Base-by-base conservation (phyloP, 805 yeast species). In the Wickerhamomyces chambardii region DNA sequence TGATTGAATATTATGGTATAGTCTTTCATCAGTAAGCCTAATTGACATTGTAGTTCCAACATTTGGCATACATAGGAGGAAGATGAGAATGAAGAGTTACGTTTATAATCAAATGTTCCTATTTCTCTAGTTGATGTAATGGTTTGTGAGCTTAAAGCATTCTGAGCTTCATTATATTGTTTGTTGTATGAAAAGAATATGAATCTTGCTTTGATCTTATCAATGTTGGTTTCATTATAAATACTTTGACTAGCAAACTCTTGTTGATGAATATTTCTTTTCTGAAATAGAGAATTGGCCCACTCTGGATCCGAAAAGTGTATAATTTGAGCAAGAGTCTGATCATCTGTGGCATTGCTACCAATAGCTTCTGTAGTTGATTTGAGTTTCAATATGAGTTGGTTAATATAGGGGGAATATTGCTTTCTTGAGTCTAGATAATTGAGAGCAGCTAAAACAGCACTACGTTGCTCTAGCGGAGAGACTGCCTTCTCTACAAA, bases 141-240 rank as follows among this genome's bases (percentile, higher is more conserved):
- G 8, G 42, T 38, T 7, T 52, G 34, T 9, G 45, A 35, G 7
- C 45, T 25, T 4, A 51, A 24, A 3, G 41, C 46, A 4, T 37
- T 34, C 25, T 39, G 41, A 2, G 55, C 54, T 15, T 48, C 56
- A 2, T 34, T 9, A 29, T 43, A 51, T 19, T 40, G 46, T 15
- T 35, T 42, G 30, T 31, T 35, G 32, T 41, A 48, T 12, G 30
- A 28, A 31, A 47, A 45, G 4, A 46, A 33, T 2, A 34, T 38
- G 1, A 51, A 46, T 9, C 43, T 34, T n/a, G 37, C 37, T 19
- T 48, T 34, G 17, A 33, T 41, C 22, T 40, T 44, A n/a, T 27
- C 21, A 6, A 37, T 32, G 28, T 46, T 51, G 6, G 45, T 33
- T 28, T 50, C 53, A 27, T 48, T 50, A 32, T 45, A 50, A 8